These are phyloP conservation scores for Geranium brycei DNA, from an alignment of 345 rosid genomes.

Conservation along the genomic window DNA sequence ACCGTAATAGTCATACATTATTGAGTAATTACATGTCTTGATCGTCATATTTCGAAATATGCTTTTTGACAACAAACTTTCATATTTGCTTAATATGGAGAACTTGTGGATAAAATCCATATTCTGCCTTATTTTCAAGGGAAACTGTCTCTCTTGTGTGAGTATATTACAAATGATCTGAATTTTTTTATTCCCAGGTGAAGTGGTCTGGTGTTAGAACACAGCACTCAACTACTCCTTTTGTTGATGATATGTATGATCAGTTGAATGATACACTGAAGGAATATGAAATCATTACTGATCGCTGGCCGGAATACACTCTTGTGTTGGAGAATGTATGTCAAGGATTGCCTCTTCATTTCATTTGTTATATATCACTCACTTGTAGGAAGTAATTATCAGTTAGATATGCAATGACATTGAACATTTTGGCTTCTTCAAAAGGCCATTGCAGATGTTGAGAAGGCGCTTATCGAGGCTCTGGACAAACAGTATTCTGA, in stretches of 20 bases:
- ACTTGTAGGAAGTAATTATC: background rate
- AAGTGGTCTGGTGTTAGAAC: constrained; percentile 97
- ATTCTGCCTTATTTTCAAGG: background rate
- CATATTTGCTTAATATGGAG: background rate
- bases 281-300: constrained; percentile 75
- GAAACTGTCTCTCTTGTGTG: no score
- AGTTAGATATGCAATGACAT: background rate
- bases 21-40: background rate
- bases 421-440: background rate
- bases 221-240: constrained; percentile 89
- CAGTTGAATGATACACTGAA: constrained; percentile 60
- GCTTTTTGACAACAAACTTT: background rate
- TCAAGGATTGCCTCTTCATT: constrained; percentile 5
- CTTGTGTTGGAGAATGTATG: constrained; percentile 85
- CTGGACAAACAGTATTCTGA: constrained; percentile 92
- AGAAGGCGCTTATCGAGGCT: constrained; percentile 83
- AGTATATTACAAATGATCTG: no score
- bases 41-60: background rate
- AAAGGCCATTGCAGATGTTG: constrained; percentile 93
- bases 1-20: constrained; percentile 6
- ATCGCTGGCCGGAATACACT: constrained; percentile 93
- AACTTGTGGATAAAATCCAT: background rate
- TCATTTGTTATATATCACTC: no score
- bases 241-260: constrained; percentile 87
- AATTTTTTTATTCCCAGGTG: constrained; percentile 31